Base-by-base conservation (phyloP, 306 rosid species). In the Cucumis cinereus region DNA sequence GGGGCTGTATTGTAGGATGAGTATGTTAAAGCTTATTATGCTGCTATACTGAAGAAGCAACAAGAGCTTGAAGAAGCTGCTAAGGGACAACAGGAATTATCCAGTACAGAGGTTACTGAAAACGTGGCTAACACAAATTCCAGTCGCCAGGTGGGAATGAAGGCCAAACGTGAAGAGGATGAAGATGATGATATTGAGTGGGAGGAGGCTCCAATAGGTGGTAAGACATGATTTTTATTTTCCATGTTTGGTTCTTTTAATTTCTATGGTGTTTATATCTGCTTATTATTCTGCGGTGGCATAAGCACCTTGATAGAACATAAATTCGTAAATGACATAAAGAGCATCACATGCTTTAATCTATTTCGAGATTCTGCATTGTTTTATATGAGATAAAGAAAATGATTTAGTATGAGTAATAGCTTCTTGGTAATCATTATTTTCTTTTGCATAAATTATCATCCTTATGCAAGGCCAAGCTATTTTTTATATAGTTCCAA, bases 21-120 rank as follows among this genome's bases (percentile, higher is more conserved):
- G 82, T 91, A 89, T 81, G 81, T 84, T 23, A 91, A 91, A 86
- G 98, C 97, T 76, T 93, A 91, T 79, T 93, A 87, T 73, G 96
- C 96, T 67, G 97, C 96, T 62, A 77, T 93, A 61, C 84, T 88
- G 61, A 82, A 92, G 83, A 84, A 87, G 80, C 97, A 93, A 75
- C 87, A 85, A 41, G 92, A 90, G 79, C 13, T 84, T 75, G 89
- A 87, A 80, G 93, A 86, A 83, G 86, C 89, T 71, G 91, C 91
- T 10, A 85, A 85, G 60, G 82, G 60, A 35, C 79, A 76, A 33
- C n/a, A 59, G 38, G 87, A 80, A 56, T 22, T 23, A 38, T 60
- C 88, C 73, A 75, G 75, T 66, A 43, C 83, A 33, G 73, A 7
- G 12, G 12, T 71, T 22, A 63, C 76, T 26, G 82, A 85, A 30